Conservation (phyloP, 1,139 yeast species). For the Hanseniaspora sp. region DNA sequence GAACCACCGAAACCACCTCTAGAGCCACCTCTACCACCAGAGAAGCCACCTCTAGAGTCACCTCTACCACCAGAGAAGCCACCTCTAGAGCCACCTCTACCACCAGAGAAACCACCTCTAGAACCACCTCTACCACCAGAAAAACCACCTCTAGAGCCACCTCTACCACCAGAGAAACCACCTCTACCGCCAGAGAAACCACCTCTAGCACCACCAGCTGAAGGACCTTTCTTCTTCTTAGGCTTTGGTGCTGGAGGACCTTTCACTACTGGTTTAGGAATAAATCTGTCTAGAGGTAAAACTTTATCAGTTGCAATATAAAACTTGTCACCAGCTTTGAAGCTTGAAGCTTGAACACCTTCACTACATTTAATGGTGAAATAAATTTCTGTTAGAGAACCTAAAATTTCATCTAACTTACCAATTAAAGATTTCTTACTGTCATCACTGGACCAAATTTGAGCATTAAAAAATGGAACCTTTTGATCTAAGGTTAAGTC, state of each 20-base stretch:
- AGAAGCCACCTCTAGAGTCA: conserved; percentile 23
- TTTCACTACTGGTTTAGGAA: conserved; percentile 77
- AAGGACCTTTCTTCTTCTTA: conserved; percentile 46
- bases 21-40: conserved; percentile 23
- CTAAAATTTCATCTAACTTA: conserved; percentile 94
- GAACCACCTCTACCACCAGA: conserved; percentile 34
- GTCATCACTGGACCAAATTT: conserved; percentile 80
- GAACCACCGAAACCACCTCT: conserved; percentile 22
- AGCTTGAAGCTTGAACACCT: conserved; percentile 88
- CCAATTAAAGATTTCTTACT: conserved; percentile 70
- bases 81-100: conserved; percentile 32
- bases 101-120: conserved; percentile 36
- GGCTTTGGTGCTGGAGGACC: conserved; percentile 74
- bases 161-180: conserved; percentile 38
- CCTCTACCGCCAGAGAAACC: conserved; percentile 38
- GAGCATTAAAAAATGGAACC: conserved; percentile 97
- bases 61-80: conserved; percentile 27
- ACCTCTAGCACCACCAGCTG: conserved; percentile 40
- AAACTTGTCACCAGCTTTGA: conserved; percentile 91
- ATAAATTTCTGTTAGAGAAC: conserved; percentile 92
- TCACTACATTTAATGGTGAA: conserved; percentile 93
- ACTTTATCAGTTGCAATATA: conserved; percentile 91
- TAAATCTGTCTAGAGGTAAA: conserved; percentile 87
- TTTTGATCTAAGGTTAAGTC: conserved; percentile 76
- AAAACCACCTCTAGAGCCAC: conserved; percentile 37